A percentile compares a stretch with the other conserved stretches of the same genome.
Evolutionary conservation across 208 protist genomes (phyloP).

Genomic region (Crithidia fasciculata): DNA sequence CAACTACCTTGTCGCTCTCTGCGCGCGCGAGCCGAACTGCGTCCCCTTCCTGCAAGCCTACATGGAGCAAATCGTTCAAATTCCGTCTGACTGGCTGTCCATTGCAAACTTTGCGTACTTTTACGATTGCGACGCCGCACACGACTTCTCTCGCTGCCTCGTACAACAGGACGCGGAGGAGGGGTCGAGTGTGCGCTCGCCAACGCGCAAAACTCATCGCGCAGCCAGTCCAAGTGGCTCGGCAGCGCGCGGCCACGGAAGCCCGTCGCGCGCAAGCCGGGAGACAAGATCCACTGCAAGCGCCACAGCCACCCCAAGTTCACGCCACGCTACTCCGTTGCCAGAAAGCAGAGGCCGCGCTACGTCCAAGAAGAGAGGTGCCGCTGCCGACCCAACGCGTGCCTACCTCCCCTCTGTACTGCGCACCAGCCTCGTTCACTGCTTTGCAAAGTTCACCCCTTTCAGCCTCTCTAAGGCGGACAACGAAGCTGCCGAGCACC

Average conservation of each 20-base stretch:
- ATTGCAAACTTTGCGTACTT: slow-evolving; percentile 88
- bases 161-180: neutral
- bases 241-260: neutral
- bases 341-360: neutral
- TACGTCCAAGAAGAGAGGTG: neutral
- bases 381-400: slow-evolving; percentile 5
- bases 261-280: too few species aligned
- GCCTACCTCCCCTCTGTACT: slow-evolving; percentile 79
- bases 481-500: slow-evolving; percentile 83
- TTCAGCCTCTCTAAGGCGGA: slow-evolving; percentile 96
- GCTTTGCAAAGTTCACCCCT: slow-evolving; percentile 91
- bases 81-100: slow-evolving; percentile 95
- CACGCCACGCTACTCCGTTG: neutral
- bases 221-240: neutral
- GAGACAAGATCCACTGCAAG: too few species aligned
- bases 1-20: slow-evolving; percentile 91
- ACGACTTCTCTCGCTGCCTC: slow-evolving; percentile 15
- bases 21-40: slow-evolving; percentile 74
- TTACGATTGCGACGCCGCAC: slow-evolving; percentile 48
- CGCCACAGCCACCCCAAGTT: neutral
- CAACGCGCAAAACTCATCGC: neutral
- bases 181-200: neutral
- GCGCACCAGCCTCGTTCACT: slow-evolving; percentile 77
- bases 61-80: slow-evolving; percentile 73
- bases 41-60: slow-evolving; percentile 88